Base-by-base conservation (phyloP, 202 grass and related monocot genomes). In the Digitaria exilis region DNA sequence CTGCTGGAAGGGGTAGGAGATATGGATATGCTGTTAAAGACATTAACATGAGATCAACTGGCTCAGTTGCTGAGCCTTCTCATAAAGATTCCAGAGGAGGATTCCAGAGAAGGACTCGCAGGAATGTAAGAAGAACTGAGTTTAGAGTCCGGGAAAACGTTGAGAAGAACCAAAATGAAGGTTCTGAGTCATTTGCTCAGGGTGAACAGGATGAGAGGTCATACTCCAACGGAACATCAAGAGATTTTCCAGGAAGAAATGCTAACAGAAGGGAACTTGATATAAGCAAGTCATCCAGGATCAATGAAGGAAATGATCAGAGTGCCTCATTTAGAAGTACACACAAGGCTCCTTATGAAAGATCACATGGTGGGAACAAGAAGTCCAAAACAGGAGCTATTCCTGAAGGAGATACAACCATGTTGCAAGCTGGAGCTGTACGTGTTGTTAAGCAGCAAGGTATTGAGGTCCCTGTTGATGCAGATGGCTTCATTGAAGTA, bases 401-500 rank as follows among this genome's bases (percentile, higher is more conserved):
- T 32, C 45, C 75, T 21, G 84, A 91, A 84, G 92, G 90, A 80
- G 80, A 85, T 79, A 61, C 78, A 39, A 62, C 75, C n/a, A 87
- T 79, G 50, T 60, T 92, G 65, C 87, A 85, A 75, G 92, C 80
- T 76, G 92, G 92, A 88, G 84, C 89, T 77, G 91, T 89, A 52
- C 73, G 80, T 67, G 85, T 95, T 85, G 87, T 95, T 83, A 93
- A 92, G 82, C 96, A 96, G 41, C 89, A 90, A 81, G 93, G 96
- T 30, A 87, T 98, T 79, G 96, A 98, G 77, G 81, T 87, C 35
- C 96, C 93, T 75, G 90, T 87, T 85, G 93, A 98, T 84, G 96
- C 91, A 82, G 92, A 98, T 98, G 96, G 92, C 73, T 98, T 98
- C 72, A 98, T 98, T 74, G 90, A 98, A 89, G 96, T 98, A 82